These are phyloP conservation scores for Stenogyne calaminthoides DNA, from an alignment of 305 asterid genomes.

Conservation along the genomic window DNA sequence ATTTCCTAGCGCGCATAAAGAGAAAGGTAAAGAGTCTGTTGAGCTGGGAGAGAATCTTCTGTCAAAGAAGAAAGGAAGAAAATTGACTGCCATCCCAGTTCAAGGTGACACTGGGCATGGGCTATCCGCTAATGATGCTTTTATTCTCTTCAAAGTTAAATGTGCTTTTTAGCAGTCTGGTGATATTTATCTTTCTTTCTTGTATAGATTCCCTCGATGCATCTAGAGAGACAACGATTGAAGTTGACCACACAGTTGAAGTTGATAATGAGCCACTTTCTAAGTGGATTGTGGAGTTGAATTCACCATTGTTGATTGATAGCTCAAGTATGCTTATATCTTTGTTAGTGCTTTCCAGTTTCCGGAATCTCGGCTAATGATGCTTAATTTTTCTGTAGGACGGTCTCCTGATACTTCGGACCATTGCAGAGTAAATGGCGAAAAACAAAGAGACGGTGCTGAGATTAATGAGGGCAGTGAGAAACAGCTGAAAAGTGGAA, in stretches of 20 bases:
- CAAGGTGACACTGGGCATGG: conserved; percentile 37
- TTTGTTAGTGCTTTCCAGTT: conserved; percentile 3
- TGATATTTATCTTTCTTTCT: conserved; percentile 26
- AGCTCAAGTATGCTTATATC: conserved; percentile 52
- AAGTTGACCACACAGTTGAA: conserved; percentile 36
- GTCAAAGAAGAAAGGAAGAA: conserved; percentile 49
- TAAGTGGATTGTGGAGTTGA: conserved; percentile 63
- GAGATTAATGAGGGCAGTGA: conserved; percentile 34
- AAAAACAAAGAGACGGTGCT: conserved; percentile 26
- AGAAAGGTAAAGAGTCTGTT: conserved; percentile 37
- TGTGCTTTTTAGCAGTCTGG: conserved; percentile 1
- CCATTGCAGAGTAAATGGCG: conserved; percentile 36
- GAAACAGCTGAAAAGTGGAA: conserved; percentile 30
- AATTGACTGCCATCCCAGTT: conserved; percentile 37
- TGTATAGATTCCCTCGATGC: conserved; percentile 45
- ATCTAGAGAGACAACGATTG: conserved; percentile 34
- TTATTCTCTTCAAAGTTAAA: background rate
- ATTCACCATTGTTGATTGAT: conserved; percentile 44
- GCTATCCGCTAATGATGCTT: background rate
- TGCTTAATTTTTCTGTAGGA: conserved; percentile 43
- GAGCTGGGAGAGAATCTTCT: conserved; percentile 38
- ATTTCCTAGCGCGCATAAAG: conserved; percentile 30
- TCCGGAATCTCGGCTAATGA: conserved; percentile 12
- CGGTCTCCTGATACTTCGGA: conserved; percentile 36
- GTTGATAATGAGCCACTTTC: conserved; percentile 74